Conservation (phyloP, 108 stramenopile species). For the Cyclotella sp. region DNA sequence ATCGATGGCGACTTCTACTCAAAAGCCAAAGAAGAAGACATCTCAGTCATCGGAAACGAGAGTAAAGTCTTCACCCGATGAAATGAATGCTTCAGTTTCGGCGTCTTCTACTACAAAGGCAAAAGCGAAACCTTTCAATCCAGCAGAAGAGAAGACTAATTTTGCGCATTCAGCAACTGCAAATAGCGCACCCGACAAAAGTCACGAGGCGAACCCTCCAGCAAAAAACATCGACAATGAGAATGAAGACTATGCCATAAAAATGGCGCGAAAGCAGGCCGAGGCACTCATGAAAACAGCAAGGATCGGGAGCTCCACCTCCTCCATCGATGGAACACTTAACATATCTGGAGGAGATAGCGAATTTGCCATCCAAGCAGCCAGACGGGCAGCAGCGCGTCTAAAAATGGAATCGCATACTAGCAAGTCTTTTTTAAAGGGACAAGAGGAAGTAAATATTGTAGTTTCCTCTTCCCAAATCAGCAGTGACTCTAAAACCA, state of each 20-base stretch:
- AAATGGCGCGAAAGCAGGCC: slow-evolving; percentile 38
- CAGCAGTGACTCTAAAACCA: slow-evolving; percentile 7
- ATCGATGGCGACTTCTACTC: slow-evolving; percentile 22
- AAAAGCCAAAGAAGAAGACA: not conserved
- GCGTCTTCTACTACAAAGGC: too few relatives aligned
- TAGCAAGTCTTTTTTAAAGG: slow-evolving; percentile 48
- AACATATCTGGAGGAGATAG: slow-evolving; percentile 42
- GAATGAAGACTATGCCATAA: slow-evolving; percentile 54
- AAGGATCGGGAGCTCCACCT: slow-evolving; percentile 21
- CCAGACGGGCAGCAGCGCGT: slow-evolving; percentile 53
- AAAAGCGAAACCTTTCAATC: too few relatives aligned
- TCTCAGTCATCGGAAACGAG: slow-evolving; percentile 3
- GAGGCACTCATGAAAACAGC: slow-evolving; percentile 50
- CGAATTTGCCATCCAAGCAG: slow-evolving; percentile 77
- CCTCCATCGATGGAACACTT: slow-evolving; percentile 27
- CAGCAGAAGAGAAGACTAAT: not conserved
- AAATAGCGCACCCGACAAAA: not conserved
- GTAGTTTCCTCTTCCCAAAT: not conserved
- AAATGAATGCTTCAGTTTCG: not conserved
- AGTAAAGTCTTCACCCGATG: not conserved
- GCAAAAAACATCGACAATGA: slow-evolving; percentile 3
- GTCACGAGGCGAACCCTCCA: not conserved
- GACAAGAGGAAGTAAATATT: not conserved
- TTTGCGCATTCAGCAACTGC: not conserved
- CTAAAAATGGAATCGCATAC: slow-evolving; percentile 1